A percentile compares a stretch with the other conserved stretches of the same genome.
phyloP scores from a whole-genome alignment of 2,329 filamentous ascomycete species.

The Endocalyx cinctus region DNA sequence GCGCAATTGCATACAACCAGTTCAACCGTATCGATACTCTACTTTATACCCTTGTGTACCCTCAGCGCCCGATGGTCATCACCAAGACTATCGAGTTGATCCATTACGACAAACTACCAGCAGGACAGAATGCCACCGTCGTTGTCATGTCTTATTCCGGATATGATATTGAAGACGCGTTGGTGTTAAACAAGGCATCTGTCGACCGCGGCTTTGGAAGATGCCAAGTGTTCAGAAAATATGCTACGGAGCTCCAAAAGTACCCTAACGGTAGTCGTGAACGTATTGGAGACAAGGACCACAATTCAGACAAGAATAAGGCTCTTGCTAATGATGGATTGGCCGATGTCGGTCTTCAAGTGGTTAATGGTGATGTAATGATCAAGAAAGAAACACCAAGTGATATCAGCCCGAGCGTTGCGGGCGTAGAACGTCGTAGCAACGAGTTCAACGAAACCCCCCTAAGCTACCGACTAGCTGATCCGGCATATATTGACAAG shows the following conservation, averaged over 20 bases:
- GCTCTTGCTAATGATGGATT: conserved; percentile 82
- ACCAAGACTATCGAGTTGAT: conserved; percentile 94
- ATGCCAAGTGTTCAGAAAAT: conserved; percentile 97
- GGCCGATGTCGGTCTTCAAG: conserved; percentile 76
- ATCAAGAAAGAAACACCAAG: conserved; percentile 84
- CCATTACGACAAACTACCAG: conserved; percentile 94
- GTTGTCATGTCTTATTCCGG: conserved; percentile 99
- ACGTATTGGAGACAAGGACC: conserved; percentile 63
- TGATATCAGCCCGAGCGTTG: conserved; percentile 69
- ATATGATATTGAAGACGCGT: conserved; percentile 98
- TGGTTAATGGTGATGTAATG: conserved; percentile 78
- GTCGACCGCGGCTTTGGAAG: conserved; percentile 92
- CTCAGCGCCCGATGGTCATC: conserved; percentile 95
- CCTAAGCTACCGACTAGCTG: conserved; percentile 75
- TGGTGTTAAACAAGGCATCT: conserved; percentile 94
- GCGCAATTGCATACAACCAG: conserved; percentile 96
- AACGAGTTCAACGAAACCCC: conserved; percentile 64
- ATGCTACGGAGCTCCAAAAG: conserved; percentile 77
- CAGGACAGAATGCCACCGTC: conserved; percentile 93
- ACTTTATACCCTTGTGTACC: conserved; percentile 94
- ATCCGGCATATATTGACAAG: conserved; percentile 90
- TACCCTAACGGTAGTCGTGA: conserved; percentile 77
- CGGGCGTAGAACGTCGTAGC: conserved; percentile 61
- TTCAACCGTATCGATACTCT: conserved; percentile 95
- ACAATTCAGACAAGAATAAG: conserved; percentile 58